Percentiles rank a stretch among this genome's conserved stretches.
Evolutionary conservation across 495 filamentous ascomycete genomes (phyloP).

Genomic region (Margaritispora aquatica): DNA sequence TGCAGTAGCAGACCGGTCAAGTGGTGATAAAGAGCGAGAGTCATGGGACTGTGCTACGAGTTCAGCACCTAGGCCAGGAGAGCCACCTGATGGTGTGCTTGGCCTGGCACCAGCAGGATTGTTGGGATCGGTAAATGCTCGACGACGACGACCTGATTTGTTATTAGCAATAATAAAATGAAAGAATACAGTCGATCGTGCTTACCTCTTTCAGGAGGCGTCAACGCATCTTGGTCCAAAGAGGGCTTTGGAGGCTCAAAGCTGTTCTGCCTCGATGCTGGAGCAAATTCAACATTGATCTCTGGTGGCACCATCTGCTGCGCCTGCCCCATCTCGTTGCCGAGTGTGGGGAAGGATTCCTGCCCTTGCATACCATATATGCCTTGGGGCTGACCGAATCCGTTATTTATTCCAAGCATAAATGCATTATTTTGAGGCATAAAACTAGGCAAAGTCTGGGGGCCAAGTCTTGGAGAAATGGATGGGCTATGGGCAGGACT

Average conservation of each 20-base stretch:
- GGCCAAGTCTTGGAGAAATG: slow-evolving; percentile 73
- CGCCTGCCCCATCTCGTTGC: slow-evolving; percentile 59
- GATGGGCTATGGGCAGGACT: slow-evolving; percentile 83
- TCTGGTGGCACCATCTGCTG: slow-evolving; percentile 77
- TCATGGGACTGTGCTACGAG: slow-evolving; percentile 39
- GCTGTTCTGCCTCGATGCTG: slow-evolving; percentile 57
- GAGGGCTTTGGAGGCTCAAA: slow-evolving; percentile 63
- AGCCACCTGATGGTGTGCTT: slow-evolving; percentile 31
- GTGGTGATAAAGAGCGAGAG: slow-evolving; percentile 63
- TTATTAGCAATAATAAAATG: not conserved
- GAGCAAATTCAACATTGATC: slow-evolving; percentile 91
- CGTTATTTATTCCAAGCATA: slow-evolving; percentile 36
- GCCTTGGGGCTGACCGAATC: slow-evolving; percentile 37
- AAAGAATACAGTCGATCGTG: slow-evolving; percentile 13
- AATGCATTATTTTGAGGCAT: slow-evolving; percentile 44
- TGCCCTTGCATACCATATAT: slow-evolving; percentile 43
- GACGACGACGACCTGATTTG: slow-evolving; percentile 50
- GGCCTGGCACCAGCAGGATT: slow-evolving; percentile 32
- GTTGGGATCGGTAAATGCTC: slow-evolving; percentile 71
- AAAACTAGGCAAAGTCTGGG: slow-evolving; percentile 57
- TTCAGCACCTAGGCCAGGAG: slow-evolving; percentile 29
- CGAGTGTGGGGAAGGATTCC: slow-evolving; percentile 52
- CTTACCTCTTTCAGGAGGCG: slow-evolving; percentile 79
- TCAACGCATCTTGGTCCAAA: slow-evolving; percentile 70
- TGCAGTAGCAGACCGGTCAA: slow-evolving; percentile 48